Percentiles rank a stretch among this genome's conserved stretches.
Evolutionary conservation across 2,329 filamentous ascomycete genomes (phyloP).

Genomic region (Cordyceps militaris): DNA sequence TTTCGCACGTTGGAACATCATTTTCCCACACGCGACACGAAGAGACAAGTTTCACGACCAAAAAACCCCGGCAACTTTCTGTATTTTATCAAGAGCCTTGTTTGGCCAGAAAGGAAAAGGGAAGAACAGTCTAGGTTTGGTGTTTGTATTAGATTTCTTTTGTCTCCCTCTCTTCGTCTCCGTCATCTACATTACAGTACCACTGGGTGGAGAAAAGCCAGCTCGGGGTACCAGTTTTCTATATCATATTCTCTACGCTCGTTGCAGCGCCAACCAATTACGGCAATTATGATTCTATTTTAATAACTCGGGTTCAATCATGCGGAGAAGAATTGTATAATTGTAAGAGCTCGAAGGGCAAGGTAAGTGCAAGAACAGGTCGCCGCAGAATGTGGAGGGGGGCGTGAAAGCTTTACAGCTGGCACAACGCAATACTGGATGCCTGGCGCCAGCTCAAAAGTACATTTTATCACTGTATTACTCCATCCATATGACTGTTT

Average conservation of each 20-base stretch:
- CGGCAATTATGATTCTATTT: background rate
- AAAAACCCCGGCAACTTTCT: conserved; percentile 1
- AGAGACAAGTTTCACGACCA: background rate
- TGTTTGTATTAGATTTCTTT: conserved; percentile 10
- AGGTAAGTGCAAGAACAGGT: conserved; percentile 12
- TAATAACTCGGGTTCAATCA: background rate
- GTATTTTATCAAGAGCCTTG: conserved; percentile 5
- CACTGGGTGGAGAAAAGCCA: background rate
- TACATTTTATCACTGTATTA: background rate
- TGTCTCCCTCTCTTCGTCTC: background rate
- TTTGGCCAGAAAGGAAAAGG: conserved; percentile 1
- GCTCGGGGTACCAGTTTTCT: conserved; percentile 1
- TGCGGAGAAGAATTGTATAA: background rate
- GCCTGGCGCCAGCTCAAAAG: background rate
- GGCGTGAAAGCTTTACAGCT: conserved; percentile 2
- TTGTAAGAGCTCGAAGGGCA: background rate
- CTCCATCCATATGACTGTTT: background rate
- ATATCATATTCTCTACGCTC: conserved; percentile 23
- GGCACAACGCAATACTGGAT: background rate
- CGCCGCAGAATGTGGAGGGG: conserved; percentile 6
- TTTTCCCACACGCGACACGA: background rate
- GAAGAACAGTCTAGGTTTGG: conserved; percentile 3
- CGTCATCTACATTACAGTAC: conserved; percentile 1
- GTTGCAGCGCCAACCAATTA: conserved; percentile 15
- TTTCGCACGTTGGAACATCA: background rate